A percentile compares a stretch with the other conserved stretches of the same genome.
Evolutionary conservation across 164 flowering plant genomes (phyloP).

Genomic region (Piper longum): DNA sequence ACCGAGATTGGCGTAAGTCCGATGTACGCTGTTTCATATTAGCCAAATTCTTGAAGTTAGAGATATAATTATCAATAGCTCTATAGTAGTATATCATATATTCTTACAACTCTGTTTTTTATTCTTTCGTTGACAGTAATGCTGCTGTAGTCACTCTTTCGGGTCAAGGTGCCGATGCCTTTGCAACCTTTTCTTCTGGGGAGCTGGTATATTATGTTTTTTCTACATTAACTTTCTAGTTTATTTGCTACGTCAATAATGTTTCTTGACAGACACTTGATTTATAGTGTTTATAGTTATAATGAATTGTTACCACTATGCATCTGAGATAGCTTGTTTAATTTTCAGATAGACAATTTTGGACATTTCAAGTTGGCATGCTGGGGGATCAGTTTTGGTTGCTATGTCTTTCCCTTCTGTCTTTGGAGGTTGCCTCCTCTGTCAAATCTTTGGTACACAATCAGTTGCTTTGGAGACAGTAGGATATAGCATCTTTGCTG

Average conservation of each 20-base stretch:
- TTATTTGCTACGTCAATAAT: background rate
- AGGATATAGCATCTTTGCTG: conserved; percentile 73
- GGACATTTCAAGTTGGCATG: conserved; percentile 96
- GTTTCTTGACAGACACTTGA: background rate
- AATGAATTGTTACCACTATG: no score
- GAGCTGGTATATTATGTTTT: conserved; percentile 47
- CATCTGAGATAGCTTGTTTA: conserved; percentile 5
- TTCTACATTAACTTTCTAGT: background rate
- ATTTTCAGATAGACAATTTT: conserved; percentile 80
- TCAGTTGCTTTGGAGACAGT: conserved; percentile 50
- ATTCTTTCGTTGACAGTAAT: conserved; percentile 26
- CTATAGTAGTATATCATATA: background rate
- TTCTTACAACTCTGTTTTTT: background rate
- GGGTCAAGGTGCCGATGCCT: conserved; percentile 87
- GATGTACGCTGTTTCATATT: conserved; percentile 25
- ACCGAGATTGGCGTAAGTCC: conserved; percentile 80
- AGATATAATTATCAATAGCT: background rate
- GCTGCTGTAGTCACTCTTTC: conserved; percentile 87
- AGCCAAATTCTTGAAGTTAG: background rate
- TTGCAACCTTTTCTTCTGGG: conserved; percentile 64
- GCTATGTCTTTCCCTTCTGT: conserved; percentile 91
- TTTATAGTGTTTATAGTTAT: background rate
- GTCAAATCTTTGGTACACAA: conserved; percentile 41
- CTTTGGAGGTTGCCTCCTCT: conserved; percentile 82
- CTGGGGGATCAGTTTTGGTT: conserved; percentile 72